phyloP scores from a whole-genome alignment of 306 rosid species.

The Gastrolobium bilobum region DNA sequence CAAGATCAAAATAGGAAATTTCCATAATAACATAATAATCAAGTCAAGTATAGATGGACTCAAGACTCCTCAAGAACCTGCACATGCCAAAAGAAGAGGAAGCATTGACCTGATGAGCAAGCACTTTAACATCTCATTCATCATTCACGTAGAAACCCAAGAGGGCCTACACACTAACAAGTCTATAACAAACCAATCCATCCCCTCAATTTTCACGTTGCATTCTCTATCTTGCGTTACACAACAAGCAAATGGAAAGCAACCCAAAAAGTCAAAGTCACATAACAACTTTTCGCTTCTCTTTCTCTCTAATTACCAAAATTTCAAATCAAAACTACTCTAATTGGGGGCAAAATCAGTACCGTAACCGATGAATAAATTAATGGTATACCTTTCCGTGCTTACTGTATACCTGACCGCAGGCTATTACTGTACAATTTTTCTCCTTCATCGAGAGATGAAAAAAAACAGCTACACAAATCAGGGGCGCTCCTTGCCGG shows the following conservation, averaged over 20 bases:
- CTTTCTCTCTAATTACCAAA: not conserved
- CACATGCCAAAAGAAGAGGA: slow-evolving; percentile 9
- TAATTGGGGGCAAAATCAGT: not conserved
- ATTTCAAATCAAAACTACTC: not conserved
- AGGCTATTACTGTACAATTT: slow-evolving; percentile 36
- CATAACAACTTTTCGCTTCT: not conserved
- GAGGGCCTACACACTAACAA: slow-evolving; percentile 8
- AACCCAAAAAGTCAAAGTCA: not conserved
- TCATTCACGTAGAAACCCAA: not conserved
- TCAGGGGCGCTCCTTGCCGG: slow-evolving; percentile 38
- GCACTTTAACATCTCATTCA: not conserved
- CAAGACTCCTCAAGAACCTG: not conserved
- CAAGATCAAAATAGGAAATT: not conserved
- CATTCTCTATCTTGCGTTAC: not conserved
- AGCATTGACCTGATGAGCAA: slow-evolving; percentile 31
- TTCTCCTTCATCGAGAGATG: not conserved
- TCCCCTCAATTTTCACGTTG: not conserved
- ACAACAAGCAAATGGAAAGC: slow-evolving; percentile 3
- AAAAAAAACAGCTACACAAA: not conserved
- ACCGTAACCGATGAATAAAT: slow-evolving; percentile 13
- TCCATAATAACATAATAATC: not conserved
- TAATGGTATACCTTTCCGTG: slow-evolving; percentile 41
- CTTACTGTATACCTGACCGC: slow-evolving; percentile 57
- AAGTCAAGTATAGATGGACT: not conserved
- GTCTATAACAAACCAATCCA: not conserved